Evolutionary conservation across 1,284 basidiomycete genomes (phyloP), one percentile per base, ranked within the genome.

Genomic region (Waitea zeae): DNA sequence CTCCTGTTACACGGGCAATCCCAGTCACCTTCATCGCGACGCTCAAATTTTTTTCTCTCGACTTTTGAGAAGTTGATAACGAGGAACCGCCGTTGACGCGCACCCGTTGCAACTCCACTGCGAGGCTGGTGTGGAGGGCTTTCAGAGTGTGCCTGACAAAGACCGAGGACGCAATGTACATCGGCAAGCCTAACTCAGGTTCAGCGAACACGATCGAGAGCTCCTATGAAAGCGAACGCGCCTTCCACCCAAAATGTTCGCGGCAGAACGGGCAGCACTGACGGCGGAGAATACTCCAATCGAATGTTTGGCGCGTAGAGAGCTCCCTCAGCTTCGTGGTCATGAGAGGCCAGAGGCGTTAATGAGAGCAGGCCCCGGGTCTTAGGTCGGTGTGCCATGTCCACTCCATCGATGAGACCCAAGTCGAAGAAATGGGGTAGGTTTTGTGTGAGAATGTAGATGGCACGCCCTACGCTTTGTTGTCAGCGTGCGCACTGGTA

Each of bases 91-190:
- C n/a, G n/a, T n/a, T n/a, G 22, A 26, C 22, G 22, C 22, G 22
- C 22, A 26, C 22, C 7, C 22, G 22, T n/a, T 7, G 59, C 19
- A 79, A 52, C 26, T 61, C 59, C 22, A 84, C 64, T 3, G 48
- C 50, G 27, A 81, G 52, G 46, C 80, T 69, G 12, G 71, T 64
- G 47, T 81, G 81, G 12, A 84, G 51, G 5, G 81, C 71, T 44
- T 71, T 76, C 44, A 84, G 62, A 3, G 78, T 75, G 42, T 78
- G 78, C 15, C 75, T 62, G 17, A 83, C 53, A 41, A 83, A 68
- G 2, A 65, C 62, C 2, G 77, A 70, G 0, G 77, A 80, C 1
- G 75, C 65, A 39, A 73, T 58, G 49, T 84, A 84, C 27, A 83
- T 46, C 5, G 73, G 67, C 4, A 79, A 49, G 19, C 80, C 78